Evolutionary conservation across 192 early-diverging fungal species (phyloP).

Genomic region (Coemansia sp.): DNA sequence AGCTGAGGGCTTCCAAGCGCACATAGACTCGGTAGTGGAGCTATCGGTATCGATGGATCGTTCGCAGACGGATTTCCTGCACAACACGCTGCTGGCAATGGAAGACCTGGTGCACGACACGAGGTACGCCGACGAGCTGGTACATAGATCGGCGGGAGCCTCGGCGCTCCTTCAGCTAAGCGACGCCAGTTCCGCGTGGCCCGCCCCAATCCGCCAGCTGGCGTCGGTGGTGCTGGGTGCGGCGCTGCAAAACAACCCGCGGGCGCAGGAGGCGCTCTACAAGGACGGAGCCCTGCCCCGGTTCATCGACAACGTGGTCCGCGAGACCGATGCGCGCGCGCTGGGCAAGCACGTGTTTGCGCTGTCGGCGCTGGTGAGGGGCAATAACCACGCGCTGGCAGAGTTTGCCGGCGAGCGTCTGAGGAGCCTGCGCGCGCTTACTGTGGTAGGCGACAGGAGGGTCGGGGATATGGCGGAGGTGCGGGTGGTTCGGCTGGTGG

Average conservation of each 20-base stretch:
- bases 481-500: slow-evolving; percentile 36
- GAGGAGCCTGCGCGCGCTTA: slow-evolving; percentile 7
- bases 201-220: slow-evolving; percentile 29
- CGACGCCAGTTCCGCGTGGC: slow-evolving; percentile 22
- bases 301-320: slow-evolving; percentile 15
- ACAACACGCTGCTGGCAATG: slow-evolving; percentile 53
- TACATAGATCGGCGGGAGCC: slow-evolving; percentile 28
- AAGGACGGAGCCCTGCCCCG: slow-evolving; percentile 16
- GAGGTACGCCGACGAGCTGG: slow-evolving; percentile 57
- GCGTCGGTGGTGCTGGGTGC: slow-evolving; percentile 57
- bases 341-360: slow-evolving; percentile 45
- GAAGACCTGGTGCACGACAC: slow-evolving; percentile 59
- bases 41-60: not conserved
- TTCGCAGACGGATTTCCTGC: slow-evolving; percentile 9
- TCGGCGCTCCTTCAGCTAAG: slow-evolving; percentile 37
- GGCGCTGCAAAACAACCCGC: slow-evolving; percentile 56
- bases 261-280: slow-evolving; percentile 19
- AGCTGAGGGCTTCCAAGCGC: slow-evolving; percentile 24
- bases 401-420: slow-evolving; percentile 24
- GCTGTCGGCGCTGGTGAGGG: slow-evolving; percentile 42
- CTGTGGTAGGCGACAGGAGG: not conserved
- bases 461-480: slow-evolving; percentile 13
- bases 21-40: slow-evolving; percentile 25
- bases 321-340: slow-evolving; percentile 15
- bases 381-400: slow-evolving; percentile 30